A percentile compares a stretch with the other conserved stretches of the same genome.
Conservation (phyloP, 2,329 filamentous ascomycete species). For the Trichoderma atroviride region DNA sequence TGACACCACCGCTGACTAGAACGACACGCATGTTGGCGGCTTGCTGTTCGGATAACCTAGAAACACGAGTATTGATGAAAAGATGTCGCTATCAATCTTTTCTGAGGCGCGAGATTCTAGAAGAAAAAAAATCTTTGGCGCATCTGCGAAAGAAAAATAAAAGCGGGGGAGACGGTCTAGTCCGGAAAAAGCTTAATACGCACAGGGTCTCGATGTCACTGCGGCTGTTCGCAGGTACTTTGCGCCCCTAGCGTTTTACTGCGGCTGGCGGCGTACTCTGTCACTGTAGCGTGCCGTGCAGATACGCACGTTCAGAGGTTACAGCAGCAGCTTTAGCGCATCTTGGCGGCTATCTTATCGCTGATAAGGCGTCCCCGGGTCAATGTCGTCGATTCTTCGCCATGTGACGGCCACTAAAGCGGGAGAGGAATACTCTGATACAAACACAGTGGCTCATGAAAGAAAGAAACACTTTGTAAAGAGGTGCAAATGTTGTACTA, state of each 20-base stretch:
- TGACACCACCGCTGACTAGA: constrained; percentile 48
- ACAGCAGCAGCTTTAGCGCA: background rate
- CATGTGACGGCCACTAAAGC: background rate
- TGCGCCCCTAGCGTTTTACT: background rate
- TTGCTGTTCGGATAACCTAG: background rate
- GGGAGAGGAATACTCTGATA: too few relatives aligned
- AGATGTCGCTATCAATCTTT: background rate
- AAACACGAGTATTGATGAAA: background rate
- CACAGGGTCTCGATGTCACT: background rate
- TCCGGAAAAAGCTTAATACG: background rate
- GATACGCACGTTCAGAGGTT: background rate
- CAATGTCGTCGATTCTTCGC: background rate
- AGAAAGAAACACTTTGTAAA: too few relatives aligned
- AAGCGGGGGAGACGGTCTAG: background rate
- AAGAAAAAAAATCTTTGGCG: background rate
- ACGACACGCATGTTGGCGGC: constrained; percentile 35
- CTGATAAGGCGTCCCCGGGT: background rate
- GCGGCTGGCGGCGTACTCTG: background rate
- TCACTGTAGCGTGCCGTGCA: background rate
- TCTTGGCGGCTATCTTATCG: background rate
- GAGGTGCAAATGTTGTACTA: too few relatives aligned
- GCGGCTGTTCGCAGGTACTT: background rate
- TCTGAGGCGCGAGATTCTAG: background rate
- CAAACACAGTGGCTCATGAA: too few relatives aligned
- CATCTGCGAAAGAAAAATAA: background rate